Base-by-base conservation (phyloP, 2,329 filamentous ascomycete genomes). In the Colletotrichum sp. region DNA sequence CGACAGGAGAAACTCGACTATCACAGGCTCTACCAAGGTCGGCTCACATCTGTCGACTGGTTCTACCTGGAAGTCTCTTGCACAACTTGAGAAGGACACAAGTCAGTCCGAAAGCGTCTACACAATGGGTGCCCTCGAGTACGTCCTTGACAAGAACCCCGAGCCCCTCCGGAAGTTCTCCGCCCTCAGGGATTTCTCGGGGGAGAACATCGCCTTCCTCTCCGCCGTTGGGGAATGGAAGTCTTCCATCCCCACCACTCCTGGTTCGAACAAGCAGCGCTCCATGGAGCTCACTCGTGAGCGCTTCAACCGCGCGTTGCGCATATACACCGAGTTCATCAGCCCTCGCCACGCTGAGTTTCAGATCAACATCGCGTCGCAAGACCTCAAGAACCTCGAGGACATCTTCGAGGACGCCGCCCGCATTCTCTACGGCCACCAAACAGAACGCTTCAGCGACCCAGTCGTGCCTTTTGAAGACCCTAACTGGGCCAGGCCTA, bases 151-250 rank as follows among this genome's bases (percentile, higher is more conserved):
- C 70, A 86, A 88, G 66, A 92, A 93, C 80, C 90, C 91, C 0
- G 85, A 88, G 6, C 90, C 91, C 0, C 87, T 95, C 0, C 90
- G 93, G 72, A 84, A 91, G 68, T 95, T 93, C 81, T 92, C 93
- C 0, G 92, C 92, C 0, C 86, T 90, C 1, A 88, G 89, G 44
- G 93, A 94, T 79, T 94, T 94, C 80, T 94, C 92, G 0, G 93
- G 92, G 16, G 93, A 95, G 81, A 95, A 95, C 80, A 92, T 94
- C 78, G 89, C 92, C 63, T 94, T 94, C 81, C 83, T 94, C 7
- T 90, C 88, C 10, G 85, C 87, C 55, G 89, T 93, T 10, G 85
- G 87, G 4, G 87, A 89, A 73, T 94, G 91, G 90, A 92, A 90
- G 80, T 79, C 81, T 5, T 83, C 82, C 2, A 81, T 84, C 62